These are phyloP conservation scores for Fomes fomentarius DNA, from an alignment of 1,284 basidiomycete genomes.

Conservation along the genomic window DNA sequence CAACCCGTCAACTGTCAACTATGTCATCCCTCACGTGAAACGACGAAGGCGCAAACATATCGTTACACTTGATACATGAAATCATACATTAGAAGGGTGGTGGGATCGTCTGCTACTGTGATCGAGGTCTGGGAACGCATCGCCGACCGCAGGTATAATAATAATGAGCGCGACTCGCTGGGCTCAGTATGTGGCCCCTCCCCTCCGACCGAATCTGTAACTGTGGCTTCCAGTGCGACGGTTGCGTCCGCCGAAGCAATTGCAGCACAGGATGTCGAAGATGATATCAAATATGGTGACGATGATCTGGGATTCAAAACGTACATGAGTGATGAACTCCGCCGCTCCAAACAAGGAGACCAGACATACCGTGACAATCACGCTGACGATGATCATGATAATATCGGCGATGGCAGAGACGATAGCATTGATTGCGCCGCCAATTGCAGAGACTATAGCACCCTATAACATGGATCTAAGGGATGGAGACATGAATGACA, in stretches of 20 bases:
- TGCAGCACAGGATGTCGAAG: constrained; percentile 63
- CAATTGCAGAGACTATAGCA: constrained; percentile 65
- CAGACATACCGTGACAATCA: constrained; percentile 54
- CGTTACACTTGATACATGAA: too few relatives aligned
- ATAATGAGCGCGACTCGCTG: background rate
- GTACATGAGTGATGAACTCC: background rate
- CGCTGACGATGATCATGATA: constrained; percentile 59
- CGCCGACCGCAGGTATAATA: background rate
- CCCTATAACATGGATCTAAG: constrained; percentile 41
- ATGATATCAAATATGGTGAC: constrained; percentile 67
- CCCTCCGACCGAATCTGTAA: constrained; percentile 28
- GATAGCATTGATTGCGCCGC: constrained; percentile 54
- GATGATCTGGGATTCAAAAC: constrained; percentile 45
- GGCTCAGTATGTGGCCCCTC: constrained; percentile 9
- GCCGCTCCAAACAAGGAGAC: background rate
- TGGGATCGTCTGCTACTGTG: background rate
- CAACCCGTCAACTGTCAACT: too few relatives aligned
- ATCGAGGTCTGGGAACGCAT: background rate
- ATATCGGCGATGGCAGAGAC: constrained; percentile 60
- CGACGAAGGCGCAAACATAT: too few relatives aligned
- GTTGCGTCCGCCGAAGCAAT: constrained; percentile 47
- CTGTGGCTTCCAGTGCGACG: constrained; percentile 37
- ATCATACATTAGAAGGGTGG: too few relatives aligned
- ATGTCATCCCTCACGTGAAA: too few relatives aligned
- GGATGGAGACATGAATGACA: background rate